Conservation (phyloP, 768 basidiomycete genomes). For the Boletus tomentosulus region DNA sequence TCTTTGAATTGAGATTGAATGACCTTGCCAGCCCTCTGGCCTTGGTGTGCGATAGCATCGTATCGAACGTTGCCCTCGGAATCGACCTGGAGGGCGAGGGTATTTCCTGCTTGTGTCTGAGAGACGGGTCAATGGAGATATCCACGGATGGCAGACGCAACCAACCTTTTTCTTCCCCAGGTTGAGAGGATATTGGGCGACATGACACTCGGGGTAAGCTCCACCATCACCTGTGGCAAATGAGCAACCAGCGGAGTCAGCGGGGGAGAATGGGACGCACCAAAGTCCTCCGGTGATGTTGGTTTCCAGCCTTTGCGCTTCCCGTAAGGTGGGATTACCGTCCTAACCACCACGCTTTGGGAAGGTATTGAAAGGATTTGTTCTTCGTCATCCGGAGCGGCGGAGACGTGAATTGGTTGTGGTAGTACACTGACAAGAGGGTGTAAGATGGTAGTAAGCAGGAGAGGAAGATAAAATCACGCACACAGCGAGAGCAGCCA, state of each 20-base stretch:
- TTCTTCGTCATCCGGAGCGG: conserved; percentile 59
- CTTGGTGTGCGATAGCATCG: conserved; percentile 95
- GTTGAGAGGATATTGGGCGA: conserved; percentile 95
- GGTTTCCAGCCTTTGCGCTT: conserved; percentile 86
- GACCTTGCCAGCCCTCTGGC: conserved; percentile 79
- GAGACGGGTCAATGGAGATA: conserved; percentile 1
- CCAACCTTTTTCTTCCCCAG: conserved; percentile 93
- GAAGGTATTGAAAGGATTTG: conserved; percentile 33
- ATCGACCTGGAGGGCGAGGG: conserved; percentile 94
- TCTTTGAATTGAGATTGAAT: conserved; percentile 98
- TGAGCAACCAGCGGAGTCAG: not conserved
- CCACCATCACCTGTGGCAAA: conserved; percentile 69
- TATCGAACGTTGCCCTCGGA: conserved; percentile 95
- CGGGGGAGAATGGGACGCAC: conserved; percentile 38
- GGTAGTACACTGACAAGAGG: conserved; percentile 55
- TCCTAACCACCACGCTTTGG: conserved; percentile 45
- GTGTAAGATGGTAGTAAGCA: conserved; percentile 1
- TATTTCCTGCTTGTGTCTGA: conserved; percentile 88
- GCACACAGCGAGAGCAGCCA: conserved; percentile 76
- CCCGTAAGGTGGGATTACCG: conserved; percentile 77
- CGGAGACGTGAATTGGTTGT: conserved; percentile 52
- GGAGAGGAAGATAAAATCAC: conserved; percentile 27
- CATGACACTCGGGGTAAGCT: conserved; percentile 90
- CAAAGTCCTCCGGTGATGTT: conserved; percentile 75
- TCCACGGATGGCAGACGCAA: not conserved